Evolutionary conservation across 106 monocot species (phyloP), one percentile per base, ranked within the genome.

Genomic region (Hemerocallis citrina): DNA sequence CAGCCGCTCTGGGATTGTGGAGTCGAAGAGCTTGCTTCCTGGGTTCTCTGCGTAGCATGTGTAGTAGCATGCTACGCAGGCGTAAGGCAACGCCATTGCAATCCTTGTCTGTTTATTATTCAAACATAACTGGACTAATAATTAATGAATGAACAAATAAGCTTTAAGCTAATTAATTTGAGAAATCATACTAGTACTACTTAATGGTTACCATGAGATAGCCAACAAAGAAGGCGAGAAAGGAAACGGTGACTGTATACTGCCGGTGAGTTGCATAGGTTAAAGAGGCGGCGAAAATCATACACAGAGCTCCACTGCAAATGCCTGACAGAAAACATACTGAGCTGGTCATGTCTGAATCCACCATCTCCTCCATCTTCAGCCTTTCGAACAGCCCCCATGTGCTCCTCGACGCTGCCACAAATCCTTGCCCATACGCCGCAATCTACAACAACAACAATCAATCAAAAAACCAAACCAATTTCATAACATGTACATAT

Each of bases 1-100:
- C 40, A 98, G 82, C 45, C 78, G 79, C 22, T 92, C 88, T 2
- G 77, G 81, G 9, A 98, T 88, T 30, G 92, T 98, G 30, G 61
- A 52, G 45, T 98, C 98, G 77, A 98, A 98, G 28, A 84, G 67
- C 66, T 88, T 65, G 19, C 25, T 46, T 0, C n/a, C 14, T 1
- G 92, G 88, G 67, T 88, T 98, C 77, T 98, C 98, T 1, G 92
- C 98, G 50, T 82, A 98, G 79, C 92, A 98, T 2, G 92, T 88
- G 71, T 85, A 98, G 85, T 88, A 98, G 63, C 98, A 98, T 6
- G 66, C 88, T 7, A 98, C 84, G 72, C 98, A 98, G 6, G 98
- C 98, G 30, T 98, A 85, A 2, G 85, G 79, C 84, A 98, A 39
- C 28, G 98, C 98, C 98, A 98, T 98, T 6, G 77, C 98, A 12